Conservation (phyloP, 148 eudicot genomes). For the Chenopodium quinoa region DNA sequence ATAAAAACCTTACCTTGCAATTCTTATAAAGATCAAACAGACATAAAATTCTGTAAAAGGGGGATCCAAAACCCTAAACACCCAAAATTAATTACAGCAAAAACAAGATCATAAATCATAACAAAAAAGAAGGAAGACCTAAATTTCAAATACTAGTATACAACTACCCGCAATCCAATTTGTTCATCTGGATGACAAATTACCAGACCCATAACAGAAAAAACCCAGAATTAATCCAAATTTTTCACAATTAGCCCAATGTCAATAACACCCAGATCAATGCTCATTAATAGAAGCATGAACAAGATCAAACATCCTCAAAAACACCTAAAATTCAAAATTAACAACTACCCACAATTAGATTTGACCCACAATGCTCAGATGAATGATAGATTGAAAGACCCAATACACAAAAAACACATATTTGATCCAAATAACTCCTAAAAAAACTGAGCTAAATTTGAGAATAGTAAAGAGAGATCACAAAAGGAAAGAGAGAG, state of each 20-base stretch:
- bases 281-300: neutral
- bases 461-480: neutral
- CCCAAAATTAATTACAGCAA: neutral
- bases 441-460: neutral
- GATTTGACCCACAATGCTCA: neutral
- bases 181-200: neutral
- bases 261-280: neutral
- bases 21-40: neutral
- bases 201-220: neutral
- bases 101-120: neutral
- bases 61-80: neutral
- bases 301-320: neutral
- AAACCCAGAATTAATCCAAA: neutral
- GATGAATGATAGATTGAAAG: neutral
- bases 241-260: neutral
- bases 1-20: neutral
- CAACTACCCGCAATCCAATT: neutral
- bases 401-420: neutral
- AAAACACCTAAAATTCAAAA: neutral
- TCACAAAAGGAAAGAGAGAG: neutral
- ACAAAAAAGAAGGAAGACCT: neutral
- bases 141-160: neutral
- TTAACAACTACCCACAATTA: slow-evolving; percentile 2
- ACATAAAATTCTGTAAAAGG: neutral
- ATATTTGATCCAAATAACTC: neutral